Evolutionary conservation across 2,329 filamentous ascomycete genomes (phyloP), one percentile per base, ranked within the genome.

Genomic region (Metarhizium humberi): DNA sequence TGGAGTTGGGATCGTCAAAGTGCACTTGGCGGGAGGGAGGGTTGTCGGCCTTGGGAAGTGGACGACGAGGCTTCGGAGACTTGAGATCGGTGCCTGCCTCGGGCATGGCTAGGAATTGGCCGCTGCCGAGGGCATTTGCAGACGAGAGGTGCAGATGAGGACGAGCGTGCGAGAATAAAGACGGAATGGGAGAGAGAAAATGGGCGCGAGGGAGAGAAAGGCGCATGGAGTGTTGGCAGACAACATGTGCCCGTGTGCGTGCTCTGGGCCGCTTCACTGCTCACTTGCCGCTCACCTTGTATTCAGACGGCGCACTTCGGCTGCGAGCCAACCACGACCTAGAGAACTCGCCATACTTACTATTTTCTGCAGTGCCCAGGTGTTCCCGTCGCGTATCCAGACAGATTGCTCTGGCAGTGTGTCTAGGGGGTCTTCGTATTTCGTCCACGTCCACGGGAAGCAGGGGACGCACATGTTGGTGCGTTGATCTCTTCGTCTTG

Each of bases 391-490:
- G 34, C 67, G 62, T 30, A 68, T 70, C 75, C 75, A 78, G 30
- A 70, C 64, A 13, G 72, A 73, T 52, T 76, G 75, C 57, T 67
- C 61, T 1, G 71, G 70, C 61, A 73, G 60, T 30, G 59, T 57
- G 48, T 73, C 71, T 13, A 71, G 52, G 5, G 69, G 65, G 56
- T 73, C 70, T 57, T 76, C 72, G 36, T 75, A 73, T 57, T 80
- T 76, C 64, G 64, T 76, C 71, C 65, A 78, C 57, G 64, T 78
- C 76, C 64, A 75, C 0, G 77, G 73, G 66, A 79, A 80, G 62
- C 76, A 79, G 5, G 75, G 73, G n/a, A 80, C 69, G 61, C 79
- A 82, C 78, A 82, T 81, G 50, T n/a, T 42, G 53, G 29, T 29
- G 11, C 16, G 6, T 14, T 29, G 50, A 14, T 18, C 16, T 13